Conservation (phyloP, 371 early-diverging fungal genomes). For the Mucor circinelloides region DNA sequence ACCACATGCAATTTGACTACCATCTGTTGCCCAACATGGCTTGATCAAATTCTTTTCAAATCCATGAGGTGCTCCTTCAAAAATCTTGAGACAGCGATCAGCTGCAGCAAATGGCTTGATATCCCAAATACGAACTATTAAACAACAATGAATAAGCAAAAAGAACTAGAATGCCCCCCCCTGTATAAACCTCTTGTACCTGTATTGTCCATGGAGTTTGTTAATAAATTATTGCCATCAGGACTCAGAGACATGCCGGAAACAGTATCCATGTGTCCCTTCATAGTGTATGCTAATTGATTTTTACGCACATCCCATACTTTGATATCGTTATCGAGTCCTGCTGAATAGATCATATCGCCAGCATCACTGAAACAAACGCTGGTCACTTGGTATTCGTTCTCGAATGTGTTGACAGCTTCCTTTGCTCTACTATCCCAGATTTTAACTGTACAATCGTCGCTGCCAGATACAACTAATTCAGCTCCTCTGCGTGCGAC, state of each 20-base stretch:
- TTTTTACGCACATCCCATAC: conserved; percentile 90
- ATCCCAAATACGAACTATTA: conserved; percentile 89
- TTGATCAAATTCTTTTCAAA: conserved; percentile 91
- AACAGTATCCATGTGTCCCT: conserved; percentile 89
- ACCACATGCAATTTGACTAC: conserved; percentile 88
- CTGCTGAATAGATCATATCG: conserved; percentile 82
- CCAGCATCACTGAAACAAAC: conserved; percentile 80
- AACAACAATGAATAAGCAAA: not conserved
- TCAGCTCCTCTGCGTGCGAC: conserved; percentile 68
- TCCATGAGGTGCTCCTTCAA: conserved; percentile 93
- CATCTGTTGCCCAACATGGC: conserved; percentile 91
- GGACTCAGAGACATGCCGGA: conserved; percentile 86
- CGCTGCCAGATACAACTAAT: conserved; percentile 73
- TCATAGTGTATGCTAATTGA: conserved; percentile 63
- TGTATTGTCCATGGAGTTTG: conserved; percentile 93
- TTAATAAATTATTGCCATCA: conserved; percentile 80
- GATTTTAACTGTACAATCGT: conserved; percentile 74
- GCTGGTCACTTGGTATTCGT: conserved; percentile 81
- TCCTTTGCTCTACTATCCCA: conserved; percentile 82
- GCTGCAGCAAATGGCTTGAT: conserved; percentile 84
- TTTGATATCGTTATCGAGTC: conserved; percentile 88
- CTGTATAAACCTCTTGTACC: conserved; percentile 39
- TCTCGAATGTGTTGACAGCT: conserved; percentile 71
- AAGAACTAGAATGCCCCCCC: not conserved
- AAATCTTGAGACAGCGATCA: conserved; percentile 65